Percentiles rank a stretch among this genome's conserved stretches.
These are phyloP conservation scores for Fusarium dlaminii DNA, from an alignment of 2,329 filamentous ascomycete species.

Conservation along the genomic window DNA sequence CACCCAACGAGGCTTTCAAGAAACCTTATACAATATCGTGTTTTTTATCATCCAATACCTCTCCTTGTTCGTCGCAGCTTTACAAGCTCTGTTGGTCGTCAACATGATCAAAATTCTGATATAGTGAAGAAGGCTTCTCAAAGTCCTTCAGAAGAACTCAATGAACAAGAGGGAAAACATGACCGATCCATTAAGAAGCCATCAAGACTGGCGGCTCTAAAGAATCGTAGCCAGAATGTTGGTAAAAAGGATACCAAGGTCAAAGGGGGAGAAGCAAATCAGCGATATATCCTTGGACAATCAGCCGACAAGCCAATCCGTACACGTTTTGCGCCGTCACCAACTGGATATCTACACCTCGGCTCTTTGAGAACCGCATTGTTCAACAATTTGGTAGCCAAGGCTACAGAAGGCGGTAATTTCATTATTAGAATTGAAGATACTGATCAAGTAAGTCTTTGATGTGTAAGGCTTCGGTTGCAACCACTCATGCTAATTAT, in stretches of 20 bases:
- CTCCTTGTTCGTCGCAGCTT: constrained; percentile 17
- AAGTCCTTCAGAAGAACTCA: neutral
- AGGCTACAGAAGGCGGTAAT: constrained; percentile 80
- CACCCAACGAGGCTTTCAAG: constrained; percentile 25
- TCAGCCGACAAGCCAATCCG: constrained; percentile 63
- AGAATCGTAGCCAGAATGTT: constrained; percentile 22
- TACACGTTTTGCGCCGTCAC: constrained; percentile 91
- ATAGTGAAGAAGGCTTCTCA: neutral
- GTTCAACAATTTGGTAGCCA: constrained; percentile 95
- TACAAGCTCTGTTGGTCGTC: constrained; percentile 13
- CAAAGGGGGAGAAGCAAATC: neutral
- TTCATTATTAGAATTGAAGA: constrained; percentile 94
- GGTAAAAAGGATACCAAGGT: neutral
- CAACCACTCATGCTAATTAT: constrained; percentile 2
- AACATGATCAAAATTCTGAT: constrained; percentile 10
- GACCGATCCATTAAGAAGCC: neutral
- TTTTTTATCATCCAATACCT: neutral
- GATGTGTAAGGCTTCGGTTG: neutral
- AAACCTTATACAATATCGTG: neutral
- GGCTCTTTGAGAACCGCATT: constrained; percentile 91
- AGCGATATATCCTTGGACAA: constrained; percentile 48
- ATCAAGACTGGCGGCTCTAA: constrained; percentile 39
- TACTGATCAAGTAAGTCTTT: constrained; percentile 79
- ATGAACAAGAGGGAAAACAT: neutral
- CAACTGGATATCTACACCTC: constrained; percentile 91